Evolutionary conservation across 495 filamentous ascomycete species (phyloP), one percentile per base, ranked within the genome.

Genomic region (Halenospora varia): DNA sequence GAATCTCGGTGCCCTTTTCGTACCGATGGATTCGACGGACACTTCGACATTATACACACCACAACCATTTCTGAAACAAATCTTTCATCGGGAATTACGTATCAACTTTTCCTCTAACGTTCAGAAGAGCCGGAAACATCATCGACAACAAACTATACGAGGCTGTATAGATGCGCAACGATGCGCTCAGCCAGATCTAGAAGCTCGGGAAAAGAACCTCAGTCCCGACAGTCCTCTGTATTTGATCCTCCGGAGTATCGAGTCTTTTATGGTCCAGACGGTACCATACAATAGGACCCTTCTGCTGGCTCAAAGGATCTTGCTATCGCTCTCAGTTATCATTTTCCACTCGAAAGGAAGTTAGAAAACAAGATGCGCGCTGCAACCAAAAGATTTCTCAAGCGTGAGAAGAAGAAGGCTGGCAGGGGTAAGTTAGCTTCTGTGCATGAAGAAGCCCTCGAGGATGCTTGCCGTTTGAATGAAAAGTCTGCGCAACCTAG

Each of bases 281-380:
- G 23, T 22, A 51, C 55, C 2, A 25, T 57, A 9, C 25, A 50
- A 50, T 57, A 11, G 4, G 10, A 51, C 9, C 55, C 55, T 1
- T 24, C 55, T 1, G 26, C 11, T 11, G 45, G 26, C 13, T 57
- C 55, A 2, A 2, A 25, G 17, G 55, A 57, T 18, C 26, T 57
- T 1, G 55, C 55, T 3, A 13, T 40, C 17, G 55, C 55, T 6
- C 46, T 57, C 2, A 57, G 55, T 19, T 49, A 40, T 20, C 55
- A 50, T 24, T 57, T 23, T 15, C 55, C 55, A 15, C 17, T 49
- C 1, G 15, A 49, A 24, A 44, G 23, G 29, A 20, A 20, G 3
- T 23, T 57, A 24, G 25, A 49, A 25, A 25, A 10, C 2, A 57
- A 57, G 45, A 49, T 57, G 44, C n/a, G 26, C 15, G 46, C 45